Evolutionary conservation across 2,329 filamentous ascomycete species (phyloP), one percentile per base, ranked within the genome.

Genomic region (Cladosporium velox): DNA sequence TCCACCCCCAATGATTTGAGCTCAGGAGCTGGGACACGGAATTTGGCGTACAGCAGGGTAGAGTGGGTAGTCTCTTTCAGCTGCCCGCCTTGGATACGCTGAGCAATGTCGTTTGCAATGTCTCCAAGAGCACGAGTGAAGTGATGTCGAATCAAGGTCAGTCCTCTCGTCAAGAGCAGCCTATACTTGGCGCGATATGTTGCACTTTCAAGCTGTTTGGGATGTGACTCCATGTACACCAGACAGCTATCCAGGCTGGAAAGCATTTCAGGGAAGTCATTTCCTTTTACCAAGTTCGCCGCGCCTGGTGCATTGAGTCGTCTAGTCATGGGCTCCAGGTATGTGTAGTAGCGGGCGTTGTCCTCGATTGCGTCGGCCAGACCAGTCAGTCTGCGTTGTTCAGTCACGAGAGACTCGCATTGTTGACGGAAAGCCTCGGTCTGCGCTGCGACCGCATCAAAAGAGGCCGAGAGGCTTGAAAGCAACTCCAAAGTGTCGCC

Each of bases 271-370:
- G 90, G 88, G 74, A 98, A 97, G 54, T 91, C 90, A 60, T 90
- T 88, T 65, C 90, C 90, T 55, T 93, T 90, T 18, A 97, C 93
- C 65, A 97, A 84, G 66, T 90, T 92, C 59, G 91, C 89, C 24
- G 94, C 93, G 0, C 93, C 93, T 0, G 95, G 93, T 0, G 93
- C 93, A 81, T 98, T 98, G 66, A 99, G 86, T 15, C 93, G 87
- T 65, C 93, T 87, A 0, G 93, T 97, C 67, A 94, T 93, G 57
- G 90, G 93, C 70, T 99, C 95, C 6, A 99, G 85, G 75, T 97
- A 97, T 24, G 91, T 88, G 77, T 99, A 99, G 79, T 96, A 97
- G 75, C 93, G 89, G n/a, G 97, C 82, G 72, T 97, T 96, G 28
- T 91, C 91, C 30, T 91, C 90, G 65, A 99, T 90, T 66, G 93